Conservation (phyloP, 169 alveolate genomes). For the Theileria luwenshuni region DNA sequence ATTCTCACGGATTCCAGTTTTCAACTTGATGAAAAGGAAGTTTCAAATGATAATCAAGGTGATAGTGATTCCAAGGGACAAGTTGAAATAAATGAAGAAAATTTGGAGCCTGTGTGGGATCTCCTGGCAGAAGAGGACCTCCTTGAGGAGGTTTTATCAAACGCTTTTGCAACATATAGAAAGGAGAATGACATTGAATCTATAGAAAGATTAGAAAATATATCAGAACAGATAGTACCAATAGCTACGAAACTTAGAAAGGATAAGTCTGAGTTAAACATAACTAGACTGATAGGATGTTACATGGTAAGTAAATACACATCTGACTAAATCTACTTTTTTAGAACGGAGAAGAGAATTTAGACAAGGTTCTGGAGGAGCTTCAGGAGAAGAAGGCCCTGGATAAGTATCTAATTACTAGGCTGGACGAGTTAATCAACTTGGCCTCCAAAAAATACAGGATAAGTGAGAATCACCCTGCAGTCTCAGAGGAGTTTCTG, state of each 20-base stretch:
- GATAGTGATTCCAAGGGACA: background rate
- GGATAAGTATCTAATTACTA: conserved; percentile 50
- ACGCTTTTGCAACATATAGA: conserved; percentile 51
- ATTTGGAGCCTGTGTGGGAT: conserved; percentile 56
- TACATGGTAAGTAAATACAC: conserved; percentile 45
- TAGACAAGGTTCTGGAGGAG: conserved; percentile 58
- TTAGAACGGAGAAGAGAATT: conserved; percentile 44
- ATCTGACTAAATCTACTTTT: background rate
- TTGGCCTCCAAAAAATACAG: conserved; percentile 46
- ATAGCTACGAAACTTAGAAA: conserved; percentile 52
- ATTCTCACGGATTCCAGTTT: background rate
- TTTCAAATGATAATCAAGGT: background rate
- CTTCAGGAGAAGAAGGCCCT: conserved; percentile 46
- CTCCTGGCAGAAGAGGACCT: conserved; percentile 61
- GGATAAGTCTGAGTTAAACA: conserved; percentile 41
- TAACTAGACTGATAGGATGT: conserved; percentile 44
- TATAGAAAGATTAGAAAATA: conserved; percentile 34
- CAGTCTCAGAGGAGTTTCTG: conserved; percentile 59
- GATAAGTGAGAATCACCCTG: conserved; percentile 62
- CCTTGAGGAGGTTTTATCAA: conserved; percentile 65
- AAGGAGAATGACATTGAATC: conserved; percentile 32
- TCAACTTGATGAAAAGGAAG: background rate
- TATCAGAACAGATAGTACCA: conserved; percentile 63
- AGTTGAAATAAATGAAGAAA: conserved; percentile 52
- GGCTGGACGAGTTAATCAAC: conserved; percentile 61